Percentiles rank a stretch among this genome's conserved stretches.
Evolutionary conservation across 1,284 basidiomycete species (phyloP).

Genomic region (Leccinum subatratum): DNA sequence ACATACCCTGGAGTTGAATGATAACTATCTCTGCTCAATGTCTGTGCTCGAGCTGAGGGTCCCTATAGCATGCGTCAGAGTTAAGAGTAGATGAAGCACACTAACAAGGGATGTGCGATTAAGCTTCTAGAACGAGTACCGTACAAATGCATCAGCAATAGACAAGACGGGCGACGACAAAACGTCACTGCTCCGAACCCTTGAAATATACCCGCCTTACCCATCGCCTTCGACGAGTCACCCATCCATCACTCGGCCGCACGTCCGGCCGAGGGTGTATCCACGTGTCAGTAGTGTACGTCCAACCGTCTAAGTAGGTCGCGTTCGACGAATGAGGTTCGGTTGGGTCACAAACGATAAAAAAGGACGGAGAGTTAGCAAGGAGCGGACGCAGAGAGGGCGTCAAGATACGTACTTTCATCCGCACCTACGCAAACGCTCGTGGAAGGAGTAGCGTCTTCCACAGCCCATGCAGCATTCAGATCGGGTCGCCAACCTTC

Average conservation of each 20-base stretch:
- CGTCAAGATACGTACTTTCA: conserved; percentile 11
- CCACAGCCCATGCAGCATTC: conserved; percentile 30
- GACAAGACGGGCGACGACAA: neutral
- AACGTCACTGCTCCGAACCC: neutral
- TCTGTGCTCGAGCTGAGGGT: neutral
- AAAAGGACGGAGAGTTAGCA: neutral
- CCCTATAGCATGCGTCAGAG: neutral
- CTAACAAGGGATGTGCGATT: neutral
- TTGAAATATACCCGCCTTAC: conserved; percentile 56
- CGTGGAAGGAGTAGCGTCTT: conserved; percentile 1
- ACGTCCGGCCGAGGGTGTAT: conserved; percentile 45
- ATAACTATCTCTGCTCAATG: neutral
- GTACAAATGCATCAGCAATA: neutral
- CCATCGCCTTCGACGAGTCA: conserved; percentile 66
- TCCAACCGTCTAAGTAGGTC: conserved; percentile 57
- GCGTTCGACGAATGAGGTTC: neutral
- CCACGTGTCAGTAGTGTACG: conserved; percentile 74
- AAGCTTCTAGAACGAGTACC: neutral
- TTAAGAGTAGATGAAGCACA: neutral
- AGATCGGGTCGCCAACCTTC: conserved; percentile 72
- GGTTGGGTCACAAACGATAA: neutral
- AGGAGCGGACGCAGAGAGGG: neutral
- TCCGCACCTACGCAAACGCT: conserved; percentile 32
- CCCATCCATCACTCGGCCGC: conserved; percentile 42
- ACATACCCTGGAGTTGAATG: neutral